Percentiles rank a stretch among this genome's conserved stretches.
Evolutionary conservation across 441 rosid genomes (phyloP).

Genomic region (Euphorbia celastroides): DNA sequence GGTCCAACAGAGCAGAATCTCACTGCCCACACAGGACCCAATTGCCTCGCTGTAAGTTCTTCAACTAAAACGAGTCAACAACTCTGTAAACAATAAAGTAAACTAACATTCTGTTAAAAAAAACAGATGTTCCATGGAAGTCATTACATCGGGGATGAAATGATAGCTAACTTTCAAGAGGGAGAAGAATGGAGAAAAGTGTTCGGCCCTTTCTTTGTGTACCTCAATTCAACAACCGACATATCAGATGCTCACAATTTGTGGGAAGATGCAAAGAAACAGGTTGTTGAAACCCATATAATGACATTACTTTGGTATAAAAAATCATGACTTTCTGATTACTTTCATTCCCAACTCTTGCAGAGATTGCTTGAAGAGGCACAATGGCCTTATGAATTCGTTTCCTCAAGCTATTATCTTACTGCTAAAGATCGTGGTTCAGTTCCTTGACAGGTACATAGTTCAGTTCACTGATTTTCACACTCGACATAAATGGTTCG

Average conservation of each 20-base stretch:
- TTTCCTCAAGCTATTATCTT: conserved; percentile 41
- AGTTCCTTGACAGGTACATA: conserved; percentile 38
- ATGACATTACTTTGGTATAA: too few species aligned
- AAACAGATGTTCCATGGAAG: conserved; percentile 37
- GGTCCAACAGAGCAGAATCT: conserved; percentile 44
- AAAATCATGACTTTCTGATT: neutral
- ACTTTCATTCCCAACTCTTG: neutral
- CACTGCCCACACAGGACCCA: conserved; percentile 23
- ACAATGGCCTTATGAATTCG: conserved; percentile 53
- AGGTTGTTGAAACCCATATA: conserved; percentile 31
- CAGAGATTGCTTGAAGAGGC: conserved; percentile 38
- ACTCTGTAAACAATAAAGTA: neutral
- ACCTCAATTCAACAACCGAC: conserved; percentile 31
- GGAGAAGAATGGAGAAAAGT: conserved; percentile 44
- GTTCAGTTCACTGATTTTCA: neutral
- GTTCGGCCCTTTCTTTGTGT: conserved; percentile 36
- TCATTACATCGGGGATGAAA: conserved; percentile 30
- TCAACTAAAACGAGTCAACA: neutral
- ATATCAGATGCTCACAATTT: conserved; percentile 26
- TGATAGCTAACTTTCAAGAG: conserved; percentile 27
- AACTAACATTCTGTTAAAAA: neutral
- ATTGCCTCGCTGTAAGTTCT: neutral
- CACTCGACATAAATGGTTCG: neutral
- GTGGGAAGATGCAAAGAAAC: conserved; percentile 51
- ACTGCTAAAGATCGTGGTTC: conserved; percentile 35